Percentiles rank a stretch among this genome's conserved stretches.
Evolutionary conservation across 495 filamentous ascomycete species (phyloP).

Genomic region (Geopyxis carbonaria): DNA sequence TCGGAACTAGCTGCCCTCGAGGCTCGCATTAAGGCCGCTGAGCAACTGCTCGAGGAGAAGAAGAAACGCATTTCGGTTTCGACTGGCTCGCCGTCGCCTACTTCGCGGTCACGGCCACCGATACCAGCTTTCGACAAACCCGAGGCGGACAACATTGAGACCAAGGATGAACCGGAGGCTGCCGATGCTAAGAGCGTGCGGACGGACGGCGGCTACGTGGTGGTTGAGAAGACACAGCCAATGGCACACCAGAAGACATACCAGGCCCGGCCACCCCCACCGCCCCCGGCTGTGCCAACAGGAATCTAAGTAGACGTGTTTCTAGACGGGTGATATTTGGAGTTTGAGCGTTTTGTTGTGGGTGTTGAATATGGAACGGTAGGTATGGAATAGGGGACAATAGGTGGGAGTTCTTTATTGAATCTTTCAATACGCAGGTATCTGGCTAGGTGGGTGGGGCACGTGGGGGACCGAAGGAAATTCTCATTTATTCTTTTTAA

Average conservation of each 20-base stretch:
- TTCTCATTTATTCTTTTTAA: too few relatives aligned
- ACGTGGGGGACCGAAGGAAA: too few relatives aligned
- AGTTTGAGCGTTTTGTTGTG: too few relatives aligned
- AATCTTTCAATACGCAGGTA: too few relatives aligned
- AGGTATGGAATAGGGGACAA: too few relatives aligned
- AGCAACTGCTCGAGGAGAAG: slow-evolving; percentile 51
- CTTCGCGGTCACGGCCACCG: slow-evolving; percentile 8
- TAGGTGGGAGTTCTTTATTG: too few relatives aligned
- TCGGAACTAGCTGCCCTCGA: slow-evolving; percentile 75
- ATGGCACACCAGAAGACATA: slow-evolving; percentile 19
- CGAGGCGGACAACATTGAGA: slow-evolving; percentile 10
- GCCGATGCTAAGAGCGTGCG: slow-evolving; percentile 3
- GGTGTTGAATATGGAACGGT: too few relatives aligned
- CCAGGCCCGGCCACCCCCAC: slow-evolving; percentile 18
- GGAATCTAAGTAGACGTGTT: slow-evolving; percentile 1
- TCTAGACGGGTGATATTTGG: too few relatives aligned
- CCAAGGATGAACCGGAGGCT: slow-evolving; percentile 11
- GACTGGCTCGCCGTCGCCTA: slow-evolving; percentile 7
- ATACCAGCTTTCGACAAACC: slow-evolving; percentile 11
- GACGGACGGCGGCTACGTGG: slow-evolving; percentile 15
- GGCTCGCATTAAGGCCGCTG: slow-evolving; percentile 64
- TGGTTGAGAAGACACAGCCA: slow-evolving; percentile 18
- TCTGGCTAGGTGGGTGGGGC: too few relatives aligned
- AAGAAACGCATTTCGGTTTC: slow-evolving; percentile 13
- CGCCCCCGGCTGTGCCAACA: slow-evolving; percentile 19